These are phyloP conservation scores for Tetrapyrgos nigripes DNA, from an alignment of 1,284 basidiomycete species.

Conservation along the genomic window DNA sequence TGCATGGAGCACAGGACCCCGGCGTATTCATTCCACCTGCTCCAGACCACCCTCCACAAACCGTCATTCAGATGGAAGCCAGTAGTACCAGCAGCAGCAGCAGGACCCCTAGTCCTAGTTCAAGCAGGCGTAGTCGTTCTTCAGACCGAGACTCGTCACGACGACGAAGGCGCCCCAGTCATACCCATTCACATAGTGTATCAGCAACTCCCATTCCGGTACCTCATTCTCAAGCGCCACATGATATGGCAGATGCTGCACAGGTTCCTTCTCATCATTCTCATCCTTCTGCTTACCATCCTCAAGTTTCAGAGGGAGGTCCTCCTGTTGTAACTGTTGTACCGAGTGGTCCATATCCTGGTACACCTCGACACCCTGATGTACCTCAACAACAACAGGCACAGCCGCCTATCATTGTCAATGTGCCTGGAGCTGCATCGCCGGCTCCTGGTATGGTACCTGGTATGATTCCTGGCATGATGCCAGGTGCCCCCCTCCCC, in stretches of 20 bases:
- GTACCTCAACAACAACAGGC: slow-evolving; percentile 12
- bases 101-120: slow-evolving; percentile 8
- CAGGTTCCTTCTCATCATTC: neutral
- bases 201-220: slow-evolving; percentile 13
- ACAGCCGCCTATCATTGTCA: slow-evolving; percentile 19
- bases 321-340: slow-evolving; percentile 10
- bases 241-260: neutral
- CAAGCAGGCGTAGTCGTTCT: slow-evolving; percentile 3
- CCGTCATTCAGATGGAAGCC: slow-evolving; percentile 16
- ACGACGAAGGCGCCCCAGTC: neutral
- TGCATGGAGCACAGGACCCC: slow-evolving; percentile 12
- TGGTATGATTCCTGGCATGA: neutral
- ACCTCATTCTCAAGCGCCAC: slow-evolving; percentile 5
- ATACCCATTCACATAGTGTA: slow-evolving; percentile 9
- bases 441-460: slow-evolving; percentile 7
- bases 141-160: slow-evolving; percentile 5
- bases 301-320: neutral
- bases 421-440: slow-evolving; percentile 9
- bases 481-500: neutral
- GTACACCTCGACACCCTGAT: slow-evolving; percentile 11
- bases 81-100: slow-evolving; percentile 17
- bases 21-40: slow-evolving; percentile 11
- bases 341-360: neutral
- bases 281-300: neutral
- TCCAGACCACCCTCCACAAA: neutral